Base-by-base conservation (phyloP, 768 basidiomycete genomes). In the Brasilioporus rufonigricans region DNA sequence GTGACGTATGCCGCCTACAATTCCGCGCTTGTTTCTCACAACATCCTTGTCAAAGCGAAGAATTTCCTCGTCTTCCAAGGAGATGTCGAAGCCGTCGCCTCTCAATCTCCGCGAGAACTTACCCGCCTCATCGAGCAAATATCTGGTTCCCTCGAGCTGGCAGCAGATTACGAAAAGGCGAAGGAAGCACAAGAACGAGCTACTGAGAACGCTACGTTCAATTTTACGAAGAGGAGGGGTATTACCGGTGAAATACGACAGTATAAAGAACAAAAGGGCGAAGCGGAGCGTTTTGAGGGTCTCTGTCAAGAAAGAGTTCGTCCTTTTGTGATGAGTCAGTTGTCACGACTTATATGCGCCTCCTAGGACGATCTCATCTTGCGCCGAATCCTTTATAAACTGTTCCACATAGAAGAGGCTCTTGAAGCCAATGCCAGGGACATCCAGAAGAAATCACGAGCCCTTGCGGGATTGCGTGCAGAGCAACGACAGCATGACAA, bases 31-130 rank as follows among this genome's bases (percentile, higher is more conserved):
- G 80, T 89, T 52, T 76, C 80, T 8, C 94, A 97, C 64, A 97
- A 98, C 65, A 92, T 99, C 65, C 89, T 98, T 44, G 94, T 98
- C 65, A 98, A 97, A 74, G 97, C 97, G 13, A 98, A 98, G 77
- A 98, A 98, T 75, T 99, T 98, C 65, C 86, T 98, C 49, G 97
- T 98, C 12, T 98, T 99, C 76, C 97, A 99, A 67, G 97, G 97
- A 48, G 97, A 98, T 67, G 97, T 99, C 31, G 97, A 99, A 73
- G 92, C 93, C 2, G 92, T 99, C 32, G 97, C 97, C 1, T 91
- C 91, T 3, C 97, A 99, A 62, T 93, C 91, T 1, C 84, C 97
- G 16, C 86, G 86, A 55, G 94, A 96, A 62, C 83, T 98, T 21
- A 81, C 95, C 1, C 83, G 84, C 18, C 85, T 98, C 31, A 89